Evolutionary conservation across 208 protist genomes (phyloP).

Genomic region (Leishmania tarentolae): DNA sequence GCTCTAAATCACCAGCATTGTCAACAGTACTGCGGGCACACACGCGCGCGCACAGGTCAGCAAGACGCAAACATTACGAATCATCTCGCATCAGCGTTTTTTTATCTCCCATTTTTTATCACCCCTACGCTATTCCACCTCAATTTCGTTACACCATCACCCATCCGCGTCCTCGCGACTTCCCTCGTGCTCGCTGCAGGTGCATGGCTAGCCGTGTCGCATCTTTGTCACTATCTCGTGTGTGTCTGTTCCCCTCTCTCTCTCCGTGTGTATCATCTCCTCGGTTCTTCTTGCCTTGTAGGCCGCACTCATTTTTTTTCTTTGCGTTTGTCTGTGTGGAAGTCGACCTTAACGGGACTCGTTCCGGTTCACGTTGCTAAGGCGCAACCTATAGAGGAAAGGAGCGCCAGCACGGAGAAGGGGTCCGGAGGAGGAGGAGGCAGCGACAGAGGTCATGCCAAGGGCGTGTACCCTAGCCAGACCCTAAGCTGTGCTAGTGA

Average conservation of each 20-base stretch:
- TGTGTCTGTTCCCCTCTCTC: neutral
- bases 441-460: neutral
- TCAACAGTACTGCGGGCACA: neutral
- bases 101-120: constrained; percentile 2
- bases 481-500: neutral
- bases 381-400: neutral
- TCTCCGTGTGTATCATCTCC: neutral
- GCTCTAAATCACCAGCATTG: neutral
- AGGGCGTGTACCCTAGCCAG: neutral
- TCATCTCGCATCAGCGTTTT: neutral
- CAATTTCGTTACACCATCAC: no score
- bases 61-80: neutral
- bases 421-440: no score
- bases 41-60: neutral
- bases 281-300: neutral
- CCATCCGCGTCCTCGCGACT: neutral
- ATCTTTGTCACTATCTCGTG: neutral
- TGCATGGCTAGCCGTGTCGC: neutral
- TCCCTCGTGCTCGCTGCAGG: neutral
- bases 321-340: constrained; percentile 7
- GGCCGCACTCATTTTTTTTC: neutral
- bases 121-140: neutral
- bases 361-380: neutral
- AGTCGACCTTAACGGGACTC: neutral
- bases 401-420: neutral